These are phyloP conservation scores for Phytophthora europaea DNA, from an alignment of 352 stramenopile species.

Conservation along the genomic window DNA sequence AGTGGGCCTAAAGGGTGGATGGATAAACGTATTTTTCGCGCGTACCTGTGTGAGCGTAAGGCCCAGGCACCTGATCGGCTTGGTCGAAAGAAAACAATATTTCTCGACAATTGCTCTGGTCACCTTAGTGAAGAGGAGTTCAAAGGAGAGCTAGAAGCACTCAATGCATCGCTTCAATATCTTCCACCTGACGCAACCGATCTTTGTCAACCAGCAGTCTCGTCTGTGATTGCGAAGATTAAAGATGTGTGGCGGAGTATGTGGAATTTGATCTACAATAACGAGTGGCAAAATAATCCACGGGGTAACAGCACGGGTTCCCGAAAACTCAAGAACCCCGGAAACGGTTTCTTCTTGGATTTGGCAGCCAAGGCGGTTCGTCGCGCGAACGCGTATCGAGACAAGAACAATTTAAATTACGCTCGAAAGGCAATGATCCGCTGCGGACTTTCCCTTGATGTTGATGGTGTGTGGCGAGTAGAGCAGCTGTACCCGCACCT, in stretches of 20 bases:
- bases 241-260: background rate
- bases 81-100: background rate
- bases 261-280: background rate
- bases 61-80: background rate
- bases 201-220: background rate
- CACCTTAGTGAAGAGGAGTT: background rate
- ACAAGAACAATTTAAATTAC: background rate
- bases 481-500: background rate
- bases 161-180: background rate
- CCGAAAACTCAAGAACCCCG: background rate
- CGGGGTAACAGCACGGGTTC: background rate
- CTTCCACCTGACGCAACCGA: background rate
- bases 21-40: too few relatives aligned
- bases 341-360: background rate
- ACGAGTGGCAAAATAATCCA: background rate
- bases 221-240: background rate
- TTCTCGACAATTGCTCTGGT: background rate
- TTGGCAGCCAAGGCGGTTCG: background rate
- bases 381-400: too few relatives aligned
- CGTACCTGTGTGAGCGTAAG: background rate
- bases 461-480: background rate
- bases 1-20: background rate
- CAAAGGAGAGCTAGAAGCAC: background rate
- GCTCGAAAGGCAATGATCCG: background rate
- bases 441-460: background rate